These are phyloP conservation scores for Casuarina glauca DNA, from an alignment of 306 rosid species.

Conservation along the genomic window DNA sequence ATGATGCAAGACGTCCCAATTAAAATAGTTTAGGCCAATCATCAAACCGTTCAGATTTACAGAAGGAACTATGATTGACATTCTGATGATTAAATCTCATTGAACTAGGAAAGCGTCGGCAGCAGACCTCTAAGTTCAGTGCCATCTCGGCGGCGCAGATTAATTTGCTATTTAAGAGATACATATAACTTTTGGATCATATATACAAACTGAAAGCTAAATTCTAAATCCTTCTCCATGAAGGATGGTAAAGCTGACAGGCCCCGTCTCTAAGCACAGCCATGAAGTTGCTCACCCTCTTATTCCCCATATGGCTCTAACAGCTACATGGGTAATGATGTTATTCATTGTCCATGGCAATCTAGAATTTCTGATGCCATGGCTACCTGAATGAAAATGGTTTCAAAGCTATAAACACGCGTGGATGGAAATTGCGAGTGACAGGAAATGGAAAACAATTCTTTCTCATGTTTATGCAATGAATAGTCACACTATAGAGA, in stretches of 20 bases:
- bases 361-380: not conserved
- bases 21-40: not conserved
- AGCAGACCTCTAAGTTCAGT: not conserved
- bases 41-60: not conserved
- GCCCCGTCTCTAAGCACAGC: not conserved
- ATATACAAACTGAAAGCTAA: not conserved
- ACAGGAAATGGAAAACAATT: not conserved
- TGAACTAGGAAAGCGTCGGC: not conserved
- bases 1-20: not conserved
- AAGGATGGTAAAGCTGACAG: not conserved
- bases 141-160: not conserved
- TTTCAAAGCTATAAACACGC: not conserved
- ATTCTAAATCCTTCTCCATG: not conserved
- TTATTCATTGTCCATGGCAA: not conserved
- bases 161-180: not conserved
- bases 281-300: not conserved
- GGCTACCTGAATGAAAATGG: slow-evolving; percentile 24
- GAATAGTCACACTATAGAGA: not conserved
- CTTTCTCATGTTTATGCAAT: not conserved
- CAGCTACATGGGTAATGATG: not conserved
- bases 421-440: not conserved
- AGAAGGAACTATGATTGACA: not conserved
- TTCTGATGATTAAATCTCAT: not conserved
- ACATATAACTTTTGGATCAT: not conserved
- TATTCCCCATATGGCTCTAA: not conserved